Percentiles rank a stretch among this genome's conserved stretches.
Evolutionary conservation across 2,329 filamentous ascomycete genomes (phyloP).

Genomic region (Ilyonectria robusta): DNA sequence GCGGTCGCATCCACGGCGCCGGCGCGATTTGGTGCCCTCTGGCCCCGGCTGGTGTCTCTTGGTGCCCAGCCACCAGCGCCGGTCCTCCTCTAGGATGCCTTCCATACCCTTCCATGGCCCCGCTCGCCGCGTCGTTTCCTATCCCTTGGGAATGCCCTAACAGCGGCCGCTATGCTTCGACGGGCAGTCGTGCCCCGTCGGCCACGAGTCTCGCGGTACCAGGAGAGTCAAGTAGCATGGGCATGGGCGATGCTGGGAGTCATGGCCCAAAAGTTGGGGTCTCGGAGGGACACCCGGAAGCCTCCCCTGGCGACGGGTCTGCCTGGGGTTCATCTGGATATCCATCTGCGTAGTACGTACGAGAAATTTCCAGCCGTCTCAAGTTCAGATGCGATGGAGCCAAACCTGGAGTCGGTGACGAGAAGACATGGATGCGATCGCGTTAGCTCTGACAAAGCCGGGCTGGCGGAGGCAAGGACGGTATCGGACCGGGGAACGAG

Average conservation of each 20-base stretch:
- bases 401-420: slow-evolving; percentile 24
- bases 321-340: slow-evolving; percentile 11
- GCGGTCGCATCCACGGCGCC: slow-evolving; percentile 35
- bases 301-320: neutral
- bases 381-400: slow-evolving; percentile 16
- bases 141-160: slow-evolving; percentile 43
- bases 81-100: slow-evolving; percentile 36
- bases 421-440: slow-evolving; percentile 22
- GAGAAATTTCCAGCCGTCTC: slow-evolving; percentile 31
- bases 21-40: slow-evolving; percentile 27
- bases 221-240: slow-evolving; percentile 24
- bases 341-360: neutral
- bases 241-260: slow-evolving; percentile 19
- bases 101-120: slow-evolving; percentile 45
- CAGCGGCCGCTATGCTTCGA: slow-evolving; percentile 43
- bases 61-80: slow-evolving; percentile 33
- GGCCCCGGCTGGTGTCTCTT: slow-evolving; percentile 29
- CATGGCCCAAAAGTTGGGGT: slow-evolving; percentile 19
- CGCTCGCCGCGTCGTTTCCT: slow-evolving; percentile 43
- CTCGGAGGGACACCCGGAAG: slow-evolving; percentile 14
- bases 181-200: slow-evolving; percentile 40
- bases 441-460: slow-evolving; percentile 24
- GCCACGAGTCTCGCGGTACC: slow-evolving; percentile 37
- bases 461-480: neutral
- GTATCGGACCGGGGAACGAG: slow-evolving; percentile 1